Evolutionary conservation across 805 yeast species (phyloP), one percentile per base, ranked within the genome.

Genomic region (Wickerhamiella domercqiae): DNA sequence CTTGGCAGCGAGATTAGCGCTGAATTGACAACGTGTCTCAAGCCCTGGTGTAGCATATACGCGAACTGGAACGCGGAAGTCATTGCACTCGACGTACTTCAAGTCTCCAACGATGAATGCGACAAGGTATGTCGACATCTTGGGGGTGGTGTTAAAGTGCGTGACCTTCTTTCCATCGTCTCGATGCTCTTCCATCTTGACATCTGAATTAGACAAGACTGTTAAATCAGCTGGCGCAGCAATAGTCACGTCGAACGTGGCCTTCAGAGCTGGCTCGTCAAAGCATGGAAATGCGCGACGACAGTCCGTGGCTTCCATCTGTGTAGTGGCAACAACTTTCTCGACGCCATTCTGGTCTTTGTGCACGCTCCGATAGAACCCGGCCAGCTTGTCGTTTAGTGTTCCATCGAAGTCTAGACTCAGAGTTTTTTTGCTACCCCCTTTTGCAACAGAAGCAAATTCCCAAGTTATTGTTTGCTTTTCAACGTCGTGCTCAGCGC

Each of bases 241-340:
- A 42, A 77, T 63, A 20, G 70, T 56, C 38, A 78, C 66, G 42
- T 68, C 71, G 47, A 73, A 77, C 37, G 71, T 67, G 34, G 83
- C 80, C 59, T 78, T 77, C 38, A 72, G 63, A 34, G 72, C 66
- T 6, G 84, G 83, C 57, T 77, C 81, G 55, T 77, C 84, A 47
- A 73, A 73, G 50, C 74, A 75, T 15, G 84, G 84, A 67, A 78
- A 78, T 4, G 84, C 82, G 40, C 78, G 66, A 48, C 84, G 72
- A 52, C 81, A 75, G 58, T 76, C 84, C 24, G 82, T 74, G 25
- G 84, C 74, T 60, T 77, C 83, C 72, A 77, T 71, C 57, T 73
- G 79, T 31, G 80, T 70, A 44, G 77, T 68, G 29, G 78, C 78
- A 45, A 74, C 62, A 49, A 70, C 71, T 45, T 70, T 65, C 39